phyloP scores from a whole-genome alignment of 2,329 filamentous ascomycete species.

The Amauroascus verrucosus region DNA sequence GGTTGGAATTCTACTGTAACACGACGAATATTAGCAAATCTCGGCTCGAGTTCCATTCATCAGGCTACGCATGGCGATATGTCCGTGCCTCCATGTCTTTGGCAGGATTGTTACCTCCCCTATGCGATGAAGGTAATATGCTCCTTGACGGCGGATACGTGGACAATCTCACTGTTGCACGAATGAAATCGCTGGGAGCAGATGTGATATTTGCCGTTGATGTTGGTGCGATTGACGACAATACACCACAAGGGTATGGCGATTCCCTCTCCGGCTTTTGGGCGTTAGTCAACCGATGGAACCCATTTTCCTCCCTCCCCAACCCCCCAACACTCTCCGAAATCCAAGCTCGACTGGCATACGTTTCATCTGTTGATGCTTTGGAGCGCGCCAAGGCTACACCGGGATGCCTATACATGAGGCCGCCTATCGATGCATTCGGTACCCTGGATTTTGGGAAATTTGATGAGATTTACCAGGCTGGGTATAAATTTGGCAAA shows the following conservation, averaged over 20 bases:
- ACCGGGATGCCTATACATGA: slow-evolving; percentile 89
- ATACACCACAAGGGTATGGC: slow-evolving; percentile 83
- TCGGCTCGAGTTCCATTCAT: slow-evolving; percentile 83
- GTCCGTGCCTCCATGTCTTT: slow-evolving; percentile 94
- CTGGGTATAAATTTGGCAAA: slow-evolving; percentile 79
- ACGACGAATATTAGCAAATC: slow-evolving; percentile 98
- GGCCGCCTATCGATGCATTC: slow-evolving; percentile 85
- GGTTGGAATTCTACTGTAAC: slow-evolving; percentile 98
- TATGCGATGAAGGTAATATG: slow-evolving; percentile 97
- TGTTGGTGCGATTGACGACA: slow-evolving; percentile 83
- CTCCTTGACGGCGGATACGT: slow-evolving; percentile 92
- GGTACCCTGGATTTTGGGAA: slow-evolving; percentile 93
- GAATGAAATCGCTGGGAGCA: slow-evolving; percentile 91
- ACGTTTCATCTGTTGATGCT: slow-evolving; percentile 89
- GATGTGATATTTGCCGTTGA: slow-evolving; percentile 94
- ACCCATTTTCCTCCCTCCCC: slow-evolving; percentile 76
- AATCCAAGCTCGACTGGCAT: slow-evolving; percentile 88
- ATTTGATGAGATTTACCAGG: slow-evolving; percentile 90
- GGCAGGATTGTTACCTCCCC: slow-evolving; percentile 78
- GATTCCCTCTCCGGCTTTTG: slow-evolving; percentile 92
- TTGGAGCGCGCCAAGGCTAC: slow-evolving; percentile 86
- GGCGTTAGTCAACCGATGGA: slow-evolving; percentile 94
- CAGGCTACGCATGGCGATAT: slow-evolving; percentile 95
- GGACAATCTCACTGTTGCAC: slow-evolving; percentile 90
- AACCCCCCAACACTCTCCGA: slow-evolving; percentile 93